Evolutionary conservation across 352 stramenopile genomes (phyloP), one percentile per base, ranked within the genome.

Genomic region (Pythium plurisporium): DNA sequence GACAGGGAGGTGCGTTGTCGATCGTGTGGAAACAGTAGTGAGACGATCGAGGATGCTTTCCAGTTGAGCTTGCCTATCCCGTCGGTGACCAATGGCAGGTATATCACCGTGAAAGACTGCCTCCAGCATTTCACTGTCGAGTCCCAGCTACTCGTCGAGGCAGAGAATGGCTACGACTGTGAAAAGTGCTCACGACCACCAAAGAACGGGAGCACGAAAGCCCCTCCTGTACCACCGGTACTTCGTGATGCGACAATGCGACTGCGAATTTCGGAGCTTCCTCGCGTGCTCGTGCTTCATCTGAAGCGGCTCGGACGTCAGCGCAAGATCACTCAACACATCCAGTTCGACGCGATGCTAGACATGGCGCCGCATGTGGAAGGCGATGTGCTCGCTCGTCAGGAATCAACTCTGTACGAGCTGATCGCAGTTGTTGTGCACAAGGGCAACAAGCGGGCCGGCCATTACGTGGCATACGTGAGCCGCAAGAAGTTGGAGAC

Each of bases 391-490:
- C 36, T 47, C 8, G 40, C 48, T 23, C 37, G 58, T 56, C 31
- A 45, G 22, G 43, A 37, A 4, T 51, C 44, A n/a, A 50, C 55
- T 36, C 34, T 46, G 38, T 91, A 87, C 37, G 65, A 87, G 43
- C 67, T 91, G 11, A 75, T 89, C 9, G 79, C 81, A 0, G 76
- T 89, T 4, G 68, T 91, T 1, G 81, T 91, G 11, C 81, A 91
- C 67, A 81, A 75, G 64, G 81, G 81, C 23, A 86, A 85, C 58
- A 86, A 80, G 27, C 76, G 74, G 0, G 82, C 76, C 3, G 81
- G 81, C 0, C 81, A 91, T 51, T 91, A 91, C 55, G 67, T 87
- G 4, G 74, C 75, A 3, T 91, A 89, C 43, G 81, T 91, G 22
- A 88, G 78, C 55, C 73, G 80, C 27, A 34, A 48, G 6, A 36